Evolutionary conservation across 768 basidiomycete genomes (phyloP).

Genomic region (Mycena galericulata): DNA sequence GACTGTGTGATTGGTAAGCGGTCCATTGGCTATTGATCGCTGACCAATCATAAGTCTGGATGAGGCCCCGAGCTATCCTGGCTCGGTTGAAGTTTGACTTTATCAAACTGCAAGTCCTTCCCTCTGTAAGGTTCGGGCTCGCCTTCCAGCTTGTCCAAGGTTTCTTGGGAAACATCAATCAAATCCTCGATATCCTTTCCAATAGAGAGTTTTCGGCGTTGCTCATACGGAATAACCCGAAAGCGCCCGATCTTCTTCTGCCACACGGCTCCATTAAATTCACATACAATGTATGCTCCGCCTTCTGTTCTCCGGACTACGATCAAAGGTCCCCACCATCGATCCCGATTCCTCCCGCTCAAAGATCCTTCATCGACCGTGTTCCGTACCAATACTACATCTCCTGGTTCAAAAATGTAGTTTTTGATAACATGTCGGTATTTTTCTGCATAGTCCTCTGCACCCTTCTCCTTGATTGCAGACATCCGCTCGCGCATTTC

Average conservation of each 20-base stretch:
- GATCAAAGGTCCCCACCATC: constrained; percentile 41
- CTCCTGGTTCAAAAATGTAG: constrained; percentile 33
- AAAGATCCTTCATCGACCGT: constrained; percentile 35
- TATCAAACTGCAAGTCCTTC: constrained; percentile 9
- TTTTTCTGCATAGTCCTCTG: constrained; percentile 34
- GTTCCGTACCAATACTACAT: constrained; percentile 38
- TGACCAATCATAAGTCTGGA: too few species aligned
- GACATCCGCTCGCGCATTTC: constrained; percentile 21
- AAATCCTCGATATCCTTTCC: background rate
- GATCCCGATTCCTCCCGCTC: constrained; percentile 29
- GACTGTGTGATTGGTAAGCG: too few species aligned
- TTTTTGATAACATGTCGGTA: constrained; percentile 28
- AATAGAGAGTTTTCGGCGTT: background rate
- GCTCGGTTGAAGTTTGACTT: background rate
- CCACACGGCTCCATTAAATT: constrained; percentile 5
- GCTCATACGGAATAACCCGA: constrained; percentile 18
- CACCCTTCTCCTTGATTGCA: constrained; percentile 26
- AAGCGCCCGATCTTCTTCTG: constrained; percentile 18
- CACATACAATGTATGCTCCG: constrained; percentile 22
- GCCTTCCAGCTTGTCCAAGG: background rate
- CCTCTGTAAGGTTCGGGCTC: background rate
- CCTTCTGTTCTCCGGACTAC: constrained; percentile 32
- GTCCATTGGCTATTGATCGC: too few species aligned
- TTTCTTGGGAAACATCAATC: background rate
- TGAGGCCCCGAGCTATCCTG: background rate